Evolutionary conservation across 2,329 filamentous ascomycete species (phyloP), one percentile per base, ranked within the genome.

Genomic region (Epichloe sylvatica): DNA sequence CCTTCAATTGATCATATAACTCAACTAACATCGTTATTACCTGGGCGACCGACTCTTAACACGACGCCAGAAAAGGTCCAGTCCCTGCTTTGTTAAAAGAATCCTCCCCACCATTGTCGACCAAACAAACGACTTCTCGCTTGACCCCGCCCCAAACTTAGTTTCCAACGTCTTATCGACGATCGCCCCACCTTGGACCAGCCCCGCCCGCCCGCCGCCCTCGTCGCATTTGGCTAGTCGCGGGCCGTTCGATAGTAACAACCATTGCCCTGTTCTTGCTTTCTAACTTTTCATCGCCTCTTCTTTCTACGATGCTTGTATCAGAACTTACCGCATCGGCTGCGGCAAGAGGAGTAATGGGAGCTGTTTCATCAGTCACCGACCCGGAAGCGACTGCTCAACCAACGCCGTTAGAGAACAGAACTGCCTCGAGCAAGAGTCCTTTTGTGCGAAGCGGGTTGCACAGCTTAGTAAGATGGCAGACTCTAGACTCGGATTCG

Each of bases 381-480:
- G 47, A 50, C 47, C 43, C 54, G 38, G 40, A 36, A 40, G 47
- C 53, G 8, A 37, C 50, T 6, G 43, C 47, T 11, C 49, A 50
- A 11, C 55, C 54, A 9, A 54, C 54, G 44, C 60, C 59, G 34
- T 51, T 70, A 46, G 60, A 55, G 45, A 71, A 71, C 54, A 62
- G 64, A 36, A 65, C 65, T 35, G 58, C 55, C 12, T 54, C 60
- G 42, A 69, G 67, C 56, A 61, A 61, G 53, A 80, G 74, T 54
- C 73, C 75, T 0, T 80, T 75, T 55, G 78, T 91, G 41, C 80
- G 81, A 50, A 80, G 76, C 45, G 88, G 94, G 63, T 79, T 81
- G 64, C 73, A 84, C 57, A 94, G 94, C 64, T 81, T 83, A 2
- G 90, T 97, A 37, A 81, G 83, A 59, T 98, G 92, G 92, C 92